Evolutionary conservation across 345 rosid species (phyloP), one percentile per base, ranked within the genome.

Genomic region (Eucalyptus paniculata): DNA sequence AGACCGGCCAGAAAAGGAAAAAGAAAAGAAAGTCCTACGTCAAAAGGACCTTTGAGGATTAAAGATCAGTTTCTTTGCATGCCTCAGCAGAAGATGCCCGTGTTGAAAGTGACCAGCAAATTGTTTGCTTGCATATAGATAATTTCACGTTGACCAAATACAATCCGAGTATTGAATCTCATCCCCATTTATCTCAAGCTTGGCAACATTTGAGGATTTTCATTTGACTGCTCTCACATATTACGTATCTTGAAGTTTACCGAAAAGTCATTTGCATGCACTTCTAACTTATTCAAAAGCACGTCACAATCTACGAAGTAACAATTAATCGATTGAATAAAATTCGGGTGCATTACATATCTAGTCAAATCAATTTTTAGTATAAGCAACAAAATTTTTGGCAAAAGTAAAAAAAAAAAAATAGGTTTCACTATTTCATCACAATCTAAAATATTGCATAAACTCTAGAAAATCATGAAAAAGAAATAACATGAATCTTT

Each of bases 241-340:
- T 40, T 24, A 10, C 2, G 1, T 37, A 24, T 72, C 82, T 12
- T 7, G 28, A 72, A 42, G 23, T 42, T 72, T 4, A 77, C 5
- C 5, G 6, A n/a, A 32, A 65, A 0, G 5, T n/a, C 77, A 3
- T 65, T 1, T 65, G 0, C 10, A 8, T 0, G 1, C 10, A n/a
- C 10, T n/a, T 65, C 37, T 65, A 15, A 0, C 3, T 14, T n/a
- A n/a, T 65, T 65, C 17, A 7, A 32, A 65, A 65, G 6, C 9
- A 65, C 77, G 1, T 65, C 3, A 0, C 10, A 8, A 65, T 7
- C 21, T 65, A 65, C 37, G 0, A n/a, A 65, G 18, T 62, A 62
- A 62, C 17, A 28, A 62, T 13, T 28, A 62, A 13, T 2, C 0
- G 2, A 65, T 65, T 17, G 19, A 65, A 32, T 65, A 65, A n/a